phyloP scores from a whole-genome alignment of 305 asterid genomes.

The Fraxinus paxiana region DNA sequence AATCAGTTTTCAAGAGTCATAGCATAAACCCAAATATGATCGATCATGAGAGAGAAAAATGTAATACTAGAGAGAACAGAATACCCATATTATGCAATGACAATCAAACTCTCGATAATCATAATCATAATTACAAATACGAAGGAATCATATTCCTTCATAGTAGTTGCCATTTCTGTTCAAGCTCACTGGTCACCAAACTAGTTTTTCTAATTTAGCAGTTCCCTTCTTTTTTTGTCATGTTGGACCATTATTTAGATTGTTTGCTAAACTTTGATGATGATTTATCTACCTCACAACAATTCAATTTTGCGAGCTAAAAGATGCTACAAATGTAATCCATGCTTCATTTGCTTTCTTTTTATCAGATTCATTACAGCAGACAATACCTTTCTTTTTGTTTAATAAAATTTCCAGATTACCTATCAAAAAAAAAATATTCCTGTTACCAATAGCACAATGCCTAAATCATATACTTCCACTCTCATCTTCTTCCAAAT shows the following conservation, averaged over 20 bases:
- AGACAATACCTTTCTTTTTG: not conserved
- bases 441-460: not conserved
- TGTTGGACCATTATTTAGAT: not conserved
- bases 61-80: not conserved
- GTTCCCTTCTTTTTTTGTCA: not conserved
- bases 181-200: not conserved
- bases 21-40: constrained; percentile 15
- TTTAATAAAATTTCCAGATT: not conserved
- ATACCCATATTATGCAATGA: not conserved
- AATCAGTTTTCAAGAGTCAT: constrained; percentile 18
- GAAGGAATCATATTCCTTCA: not conserved
- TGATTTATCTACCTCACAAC: constrained; percentile 11
- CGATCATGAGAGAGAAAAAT: not conserved
- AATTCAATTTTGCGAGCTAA: not conserved
- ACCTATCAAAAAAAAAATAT: not conserved
- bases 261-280: not conserved
- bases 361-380: constrained; percentile 3
- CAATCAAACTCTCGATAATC: not conserved
- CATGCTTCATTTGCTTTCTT: not conserved
- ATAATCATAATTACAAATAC: not conserved
- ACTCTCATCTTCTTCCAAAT: constrained; percentile 16
- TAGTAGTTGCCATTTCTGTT: not conserved
- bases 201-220: not conserved
- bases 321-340: not conserved
- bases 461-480: not conserved